A percentile compares a stretch with the other conserved stretches of the same genome.
phyloP scores from a whole-genome alignment of 2,329 filamentous ascomycete genomes.

The Aciculosporium take region DNA sequence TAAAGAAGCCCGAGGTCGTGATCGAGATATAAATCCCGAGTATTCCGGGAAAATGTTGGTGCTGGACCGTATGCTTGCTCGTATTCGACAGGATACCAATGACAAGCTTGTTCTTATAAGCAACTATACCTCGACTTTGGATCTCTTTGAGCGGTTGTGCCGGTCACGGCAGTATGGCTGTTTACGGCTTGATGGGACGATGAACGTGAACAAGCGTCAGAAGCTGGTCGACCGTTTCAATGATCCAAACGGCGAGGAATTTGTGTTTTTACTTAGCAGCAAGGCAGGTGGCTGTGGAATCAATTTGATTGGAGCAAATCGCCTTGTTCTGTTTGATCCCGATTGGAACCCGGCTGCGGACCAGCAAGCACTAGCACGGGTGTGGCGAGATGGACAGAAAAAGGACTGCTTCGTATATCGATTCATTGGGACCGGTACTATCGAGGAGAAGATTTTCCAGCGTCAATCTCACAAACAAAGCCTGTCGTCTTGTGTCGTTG shows the following conservation, averaged over 20 bases:
- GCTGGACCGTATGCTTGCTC: slow-evolving; percentile 91
- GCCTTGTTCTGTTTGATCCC: slow-evolving; percentile 89
- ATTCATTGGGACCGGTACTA: slow-evolving; percentile 96
- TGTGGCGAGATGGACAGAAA: slow-evolving; percentile 98
- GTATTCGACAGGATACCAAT: slow-evolving; percentile 89
- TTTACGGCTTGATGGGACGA: slow-evolving; percentile 84
- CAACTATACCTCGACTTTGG: slow-evolving; percentile 93
- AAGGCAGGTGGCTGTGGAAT: slow-evolving; percentile 95
- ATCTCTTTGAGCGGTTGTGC: slow-evolving; percentile 86
- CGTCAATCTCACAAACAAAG: slow-evolving; percentile 97
- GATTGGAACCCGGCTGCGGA: slow-evolving; percentile 98
- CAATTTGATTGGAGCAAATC: slow-evolving; percentile 87
- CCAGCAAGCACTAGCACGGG: slow-evolving; percentile 89
- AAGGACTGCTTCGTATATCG: slow-evolving; percentile 99
- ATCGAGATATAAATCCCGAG: slow-evolving; percentile 86
- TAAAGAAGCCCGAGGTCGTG: slow-evolving; percentile 73
- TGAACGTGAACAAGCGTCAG: slow-evolving; percentile 94
- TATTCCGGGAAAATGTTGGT: slow-evolving; percentile 98
- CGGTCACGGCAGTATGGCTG: slow-evolving; percentile 71
- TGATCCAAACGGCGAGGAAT: slow-evolving; percentile 76
- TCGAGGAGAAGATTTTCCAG: slow-evolving; percentile 99
- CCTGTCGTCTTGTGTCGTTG: slow-evolving; percentile 88
- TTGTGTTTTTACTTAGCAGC: slow-evolving; percentile 89
- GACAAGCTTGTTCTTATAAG: slow-evolving; percentile 99
- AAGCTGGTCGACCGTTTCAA: slow-evolving; percentile 98